Percentiles rank a stretch among this genome's conserved stretches.
phyloP scores from a whole-genome alignment of 192 early-diverging fungal species.

The Entomortierella parvispora region DNA sequence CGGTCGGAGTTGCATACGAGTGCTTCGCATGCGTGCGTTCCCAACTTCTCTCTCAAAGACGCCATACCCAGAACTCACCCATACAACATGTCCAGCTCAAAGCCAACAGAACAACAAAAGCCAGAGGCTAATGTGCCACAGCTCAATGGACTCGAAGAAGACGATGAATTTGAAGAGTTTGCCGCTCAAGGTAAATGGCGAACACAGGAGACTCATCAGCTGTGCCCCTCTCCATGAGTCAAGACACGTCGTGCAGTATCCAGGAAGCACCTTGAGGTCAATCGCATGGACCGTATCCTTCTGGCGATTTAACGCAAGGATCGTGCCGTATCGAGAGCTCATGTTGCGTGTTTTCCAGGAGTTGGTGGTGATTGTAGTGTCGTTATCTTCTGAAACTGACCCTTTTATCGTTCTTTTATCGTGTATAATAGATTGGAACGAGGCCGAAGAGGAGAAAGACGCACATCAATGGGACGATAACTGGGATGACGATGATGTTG shows the following conservation, averaged over 20 bases:
- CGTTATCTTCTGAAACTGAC: neutral
- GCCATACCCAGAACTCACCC: constrained; percentile 4
- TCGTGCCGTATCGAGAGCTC: too few relatives aligned
- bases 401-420: constrained; percentile 1
- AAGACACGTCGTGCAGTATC: neutral
- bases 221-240: neutral
- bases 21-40: neutral
- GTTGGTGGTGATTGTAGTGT: too few relatives aligned
- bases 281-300: too few relatives aligned
- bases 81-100: constrained; percentile 37
- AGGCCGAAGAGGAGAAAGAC: constrained; percentile 80
- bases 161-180: constrained; percentile 97
- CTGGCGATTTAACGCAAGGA: too few relatives aligned
- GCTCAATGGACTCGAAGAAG: constrained; percentile 81
- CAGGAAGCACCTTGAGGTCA: too few relatives aligned
- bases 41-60: neutral
- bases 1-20: too few relatives aligned
- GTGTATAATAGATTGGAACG: constrained; percentile 77
- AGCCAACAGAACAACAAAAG: constrained; percentile 18
- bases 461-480: constrained; percentile 85
- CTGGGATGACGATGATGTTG: constrained; percentile 93
- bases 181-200: constrained; percentile 73
- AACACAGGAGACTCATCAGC: too few relatives aligned
- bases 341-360: too few relatives aligned
- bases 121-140: constrained; percentile 58